Base-by-base conservation (phyloP, 2,329 filamentous ascomycete species). In the Apiospora rasikravindrae region DNA sequence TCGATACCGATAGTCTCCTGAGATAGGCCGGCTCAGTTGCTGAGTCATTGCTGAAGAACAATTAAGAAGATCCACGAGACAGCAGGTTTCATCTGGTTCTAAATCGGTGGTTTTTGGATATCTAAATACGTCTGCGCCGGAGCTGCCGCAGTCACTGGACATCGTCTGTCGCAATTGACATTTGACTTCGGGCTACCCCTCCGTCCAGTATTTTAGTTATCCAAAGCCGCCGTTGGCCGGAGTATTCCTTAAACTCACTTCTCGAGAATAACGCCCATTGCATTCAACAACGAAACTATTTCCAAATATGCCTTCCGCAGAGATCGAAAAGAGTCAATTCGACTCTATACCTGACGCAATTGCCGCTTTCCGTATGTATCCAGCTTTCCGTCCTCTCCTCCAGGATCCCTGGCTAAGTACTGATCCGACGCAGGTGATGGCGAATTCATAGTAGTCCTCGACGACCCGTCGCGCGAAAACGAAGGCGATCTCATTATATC, bases 401-500 rank as follows among this genome's bases (percentile, higher is more conserved):
- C 57, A 53, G 24, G 33, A 66, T 69, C 45, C 67, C 75, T 72
- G 75, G 73, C 67, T 61, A n/a, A 40, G 22, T 57, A 66, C 74
- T 69, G 33, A 72, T 53, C 40, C 49, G 70, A 8, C 70, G 8
- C 75, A 94, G 92, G 87, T 79, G 89, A 91, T 83, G 95, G 94
- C 83, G 92, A 98, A 81, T 98, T 98, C 88, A 92, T 99, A 81
- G 91, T 99, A 74, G 96, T 98, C 49, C 94, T 99, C 79, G 96
- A 99, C 86, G 93, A 94, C 77, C 91, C 94, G 75, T 90, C 92
- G 74, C 95, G 96, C 83, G 96, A 99, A 84, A 99, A 99, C 83
- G 96, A 99, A 88, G 96, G 95, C 83, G 96, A 99, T 85, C 90
- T 99, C 68, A 98, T 98, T 83, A 97, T 98, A 80, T 94, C 96